Conservation (phyloP, 495 filamentous ascomycete species). For the Immersiella caudata region DNA sequence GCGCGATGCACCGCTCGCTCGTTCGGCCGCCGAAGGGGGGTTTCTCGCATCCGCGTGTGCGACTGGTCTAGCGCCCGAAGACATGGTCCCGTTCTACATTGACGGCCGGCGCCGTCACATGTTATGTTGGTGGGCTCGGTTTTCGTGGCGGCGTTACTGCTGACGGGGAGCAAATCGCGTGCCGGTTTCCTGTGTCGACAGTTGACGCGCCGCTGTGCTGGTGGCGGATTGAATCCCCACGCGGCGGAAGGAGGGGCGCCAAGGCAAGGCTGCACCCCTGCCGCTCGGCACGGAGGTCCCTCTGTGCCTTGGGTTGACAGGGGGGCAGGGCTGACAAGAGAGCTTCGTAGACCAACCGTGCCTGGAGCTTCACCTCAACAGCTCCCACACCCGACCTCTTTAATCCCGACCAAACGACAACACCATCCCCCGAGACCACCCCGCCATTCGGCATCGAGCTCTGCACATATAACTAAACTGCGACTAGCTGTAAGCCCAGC, state of each 20-base stretch:
- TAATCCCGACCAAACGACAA: conserved; percentile 25
- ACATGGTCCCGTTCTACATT: conserved; percentile 45
- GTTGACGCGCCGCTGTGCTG: conserved; percentile 9
- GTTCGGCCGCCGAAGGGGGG: conserved; percentile 37
- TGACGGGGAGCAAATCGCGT: conserved; percentile 5
- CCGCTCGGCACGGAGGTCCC: conserved; percentile 13
- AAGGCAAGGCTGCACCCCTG: conserved; percentile 16
- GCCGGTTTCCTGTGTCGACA: neutral
- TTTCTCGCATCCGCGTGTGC: conserved; percentile 45
- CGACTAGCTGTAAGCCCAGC: neutral
- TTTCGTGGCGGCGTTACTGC: conserved; percentile 1
- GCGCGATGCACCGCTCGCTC: conserved; percentile 33
- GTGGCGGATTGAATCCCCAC: conserved; percentile 2
- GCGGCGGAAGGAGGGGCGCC: neutral
- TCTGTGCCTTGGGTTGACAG: conserved; percentile 10
- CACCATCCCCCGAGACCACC: neutral
- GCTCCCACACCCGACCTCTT: conserved; percentile 35
- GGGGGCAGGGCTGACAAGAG: conserved; percentile 10
- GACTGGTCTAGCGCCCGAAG: conserved; percentile 38
- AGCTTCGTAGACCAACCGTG: conserved; percentile 39
- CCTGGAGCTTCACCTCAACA: conserved; percentile 34
- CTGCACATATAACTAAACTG: neutral
- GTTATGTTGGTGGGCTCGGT: neutral
- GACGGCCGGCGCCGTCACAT: conserved; percentile 20
- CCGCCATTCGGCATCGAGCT: neutral